These are phyloP conservation scores for Neonectria ditissima DNA, from an alignment of 2,329 filamentous ascomycete genomes.

Conservation along the genomic window DNA sequence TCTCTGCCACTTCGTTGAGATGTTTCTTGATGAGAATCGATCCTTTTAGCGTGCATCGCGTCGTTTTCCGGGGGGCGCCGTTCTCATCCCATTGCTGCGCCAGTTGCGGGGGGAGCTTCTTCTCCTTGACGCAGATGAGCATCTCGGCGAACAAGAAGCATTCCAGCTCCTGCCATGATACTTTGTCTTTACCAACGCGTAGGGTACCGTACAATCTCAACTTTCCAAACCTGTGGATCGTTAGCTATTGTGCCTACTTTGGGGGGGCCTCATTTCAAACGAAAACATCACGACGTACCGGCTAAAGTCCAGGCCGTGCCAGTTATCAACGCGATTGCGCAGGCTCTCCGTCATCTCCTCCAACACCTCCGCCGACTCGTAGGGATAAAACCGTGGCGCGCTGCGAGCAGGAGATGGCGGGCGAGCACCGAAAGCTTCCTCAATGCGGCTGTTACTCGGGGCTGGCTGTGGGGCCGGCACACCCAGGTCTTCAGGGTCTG, in stretches of 20 bases:
- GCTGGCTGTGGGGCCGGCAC: conserved; percentile 58
- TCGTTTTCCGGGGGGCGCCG: conserved; percentile 69
- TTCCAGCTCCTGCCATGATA: conserved; percentile 97
- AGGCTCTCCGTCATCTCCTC: conserved; percentile 89
- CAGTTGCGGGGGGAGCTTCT: conserved; percentile 70
- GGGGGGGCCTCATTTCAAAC: background rate
- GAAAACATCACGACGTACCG: conserved; percentile 61
- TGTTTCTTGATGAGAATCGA: conserved; percentile 99
- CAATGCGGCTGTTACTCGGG: conserved; percentile 56
- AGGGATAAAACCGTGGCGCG: conserved; percentile 73
- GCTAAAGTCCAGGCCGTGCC: conserved; percentile 95
- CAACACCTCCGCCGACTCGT: conserved; percentile 80
- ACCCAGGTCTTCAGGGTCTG: conserved; percentile 84
- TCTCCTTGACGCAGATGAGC: conserved; percentile 99
- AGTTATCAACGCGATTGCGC: conserved; percentile 92
- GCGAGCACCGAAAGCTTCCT: conserved; percentile 66
- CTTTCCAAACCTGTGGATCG: conserved; percentile 79
- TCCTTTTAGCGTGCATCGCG: conserved; percentile 90
- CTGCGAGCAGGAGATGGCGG: conserved; percentile 70
- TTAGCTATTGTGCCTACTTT: conserved; percentile 27
- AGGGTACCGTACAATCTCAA: conserved; percentile 89
- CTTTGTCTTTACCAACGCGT: conserved; percentile 93
- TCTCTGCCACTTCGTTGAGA: conserved; percentile 86
- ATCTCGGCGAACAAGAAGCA: conserved; percentile 98
- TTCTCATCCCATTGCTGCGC: conserved; percentile 75